A percentile compares a stretch with the other conserved stretches of the same genome.
phyloP scores from a whole-genome alignment of 371 early-diverging fungal species.

The Syncephalastrum monosporum region DNA sequence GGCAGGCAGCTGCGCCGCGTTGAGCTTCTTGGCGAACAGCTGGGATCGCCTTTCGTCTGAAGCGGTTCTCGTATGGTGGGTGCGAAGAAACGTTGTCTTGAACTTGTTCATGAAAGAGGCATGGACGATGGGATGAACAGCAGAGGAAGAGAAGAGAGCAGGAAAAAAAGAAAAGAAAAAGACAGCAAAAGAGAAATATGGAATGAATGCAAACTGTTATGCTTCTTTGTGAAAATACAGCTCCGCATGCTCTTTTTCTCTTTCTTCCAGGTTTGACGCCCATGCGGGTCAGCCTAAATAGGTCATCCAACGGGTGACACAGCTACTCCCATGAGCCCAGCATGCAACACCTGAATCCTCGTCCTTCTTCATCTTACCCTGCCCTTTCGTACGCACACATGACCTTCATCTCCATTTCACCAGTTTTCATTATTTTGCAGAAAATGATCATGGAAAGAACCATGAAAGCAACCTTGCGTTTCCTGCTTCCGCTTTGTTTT shows the following conservation, averaged over 20 bases:
- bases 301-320: no score
- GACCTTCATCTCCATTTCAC: no score
- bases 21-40: conserved; percentile 36
- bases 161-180: conserved; percentile 3
- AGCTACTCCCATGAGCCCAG: no score
- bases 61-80: conserved; percentile 20
- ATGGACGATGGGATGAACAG: conserved; percentile 3
- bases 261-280: neutral
- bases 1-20: conserved; percentile 12
- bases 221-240: neutral
- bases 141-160: neutral
- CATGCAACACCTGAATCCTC: no score
- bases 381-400: no score
- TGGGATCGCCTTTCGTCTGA: conserved; percentile 34
- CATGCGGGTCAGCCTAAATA: neutral
- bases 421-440: no score
- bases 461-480: no score
- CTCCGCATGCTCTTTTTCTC: neutral
- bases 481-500: no score
- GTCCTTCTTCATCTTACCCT: no score
- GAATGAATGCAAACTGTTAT: neutral
- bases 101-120: conserved; percentile 32
- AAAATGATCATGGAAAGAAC: no score
- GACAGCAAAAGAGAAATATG: neutral
- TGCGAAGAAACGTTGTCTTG: conserved; percentile 37